Base-by-base conservation (phyloP, 1,284 basidiomycete species). In the Limonomyces culmigenus region DNA sequence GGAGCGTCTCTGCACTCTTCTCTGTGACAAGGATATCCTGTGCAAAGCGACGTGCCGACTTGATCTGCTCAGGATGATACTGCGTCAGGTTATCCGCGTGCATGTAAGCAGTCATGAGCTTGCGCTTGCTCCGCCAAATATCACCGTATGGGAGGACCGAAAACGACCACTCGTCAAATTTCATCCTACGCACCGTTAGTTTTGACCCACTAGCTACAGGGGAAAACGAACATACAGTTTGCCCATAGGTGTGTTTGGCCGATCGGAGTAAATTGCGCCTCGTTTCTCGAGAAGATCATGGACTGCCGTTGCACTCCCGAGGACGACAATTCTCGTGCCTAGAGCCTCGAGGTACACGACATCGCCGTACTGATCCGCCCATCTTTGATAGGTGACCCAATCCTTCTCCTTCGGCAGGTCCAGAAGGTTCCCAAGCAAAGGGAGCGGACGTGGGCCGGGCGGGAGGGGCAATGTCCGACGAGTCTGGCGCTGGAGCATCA, bases 361-460 rank as follows among this genome's bases (percentile, higher is more conserved):
- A 16, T 38, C 33, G 40, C 42, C 42, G 19, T 43, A 42, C 33
- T 42, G 38, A 16, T 29, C 30, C 10, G 5, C 32, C 33, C 42
- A 37, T 2, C 34, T 32, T 15, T 32, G 38, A 14, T 40, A 43
- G 19, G 37, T 34, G n/a, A 15, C 8, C n/a, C 41, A 42, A 3
- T 35, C 36, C 19, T 37, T 29, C 13, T 15, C 14, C n/a, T 19
- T 38, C 12, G 41, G 37, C 35, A 42, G 38, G 16, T 43, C 41
- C 15, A 42, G 33, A 5, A 35, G 31, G 35, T 40, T 43, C n/a
- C 41, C 38, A 11, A 43, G 25, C n/a, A 43, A 11, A 8, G 42
- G 42, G 13, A 43, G 29, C 6, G 30, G 29, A 20, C 32, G 33
- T 11, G 41, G 43, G 8, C 42, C 42, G 3, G 42, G 42, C 5